A percentile compares a stretch with the other conserved stretches of the same genome.
phyloP scores from a whole-genome alignment of 345 rosid species.

The Linum lewisii region DNA sequence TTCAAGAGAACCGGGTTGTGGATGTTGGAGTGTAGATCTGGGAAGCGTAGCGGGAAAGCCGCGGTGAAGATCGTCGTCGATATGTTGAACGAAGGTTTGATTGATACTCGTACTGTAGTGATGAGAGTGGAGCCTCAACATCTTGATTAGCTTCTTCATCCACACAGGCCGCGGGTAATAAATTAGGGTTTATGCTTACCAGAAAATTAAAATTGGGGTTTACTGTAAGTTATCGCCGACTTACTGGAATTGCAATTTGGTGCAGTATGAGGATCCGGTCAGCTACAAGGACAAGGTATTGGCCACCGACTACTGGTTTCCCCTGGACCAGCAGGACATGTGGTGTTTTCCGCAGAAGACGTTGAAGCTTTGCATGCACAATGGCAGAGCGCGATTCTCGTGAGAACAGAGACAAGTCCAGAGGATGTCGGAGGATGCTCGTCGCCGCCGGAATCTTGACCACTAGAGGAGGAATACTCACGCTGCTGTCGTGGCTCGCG shows the following conservation, averaged over 20 bases:
- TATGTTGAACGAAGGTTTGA: conserved; percentile 78
- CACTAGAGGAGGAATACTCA: conserved; percentile 98
- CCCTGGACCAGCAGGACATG: conserved; percentile 92
- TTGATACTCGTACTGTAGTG: conserved; percentile 49
- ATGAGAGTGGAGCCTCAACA: conserved; percentile 90
- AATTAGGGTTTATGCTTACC: no score
- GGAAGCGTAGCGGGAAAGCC: conserved; percentile 83
- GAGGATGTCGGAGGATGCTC: conserved; percentile 98
- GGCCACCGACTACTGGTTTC: conserved; percentile 83
- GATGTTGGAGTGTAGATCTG: conserved; percentile 93
- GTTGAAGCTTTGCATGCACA: conserved; percentile 90
- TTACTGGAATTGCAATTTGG: no score
- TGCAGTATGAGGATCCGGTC: conserved; percentile 69
- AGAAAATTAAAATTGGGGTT: no score
- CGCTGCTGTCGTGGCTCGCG: conserved; percentile 96
- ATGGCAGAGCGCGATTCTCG: conserved; percentile 73
- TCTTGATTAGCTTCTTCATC: conserved; percentile 86
- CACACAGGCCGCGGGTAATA: no score
- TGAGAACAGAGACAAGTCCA: conserved; percentile 87
- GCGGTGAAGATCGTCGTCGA: conserved; percentile 91
- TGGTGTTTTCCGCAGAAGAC: conserved; percentile 76
- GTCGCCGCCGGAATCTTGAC: conserved; percentile 89
- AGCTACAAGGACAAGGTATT: conserved; percentile 69
- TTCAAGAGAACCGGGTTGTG: conserved; percentile 88
- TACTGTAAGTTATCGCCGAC: no score